These are phyloP conservation scores for Wickerhamomyces kurtzmanii DNA, from an alignment of 805 yeast genomes.

Conservation along the genomic window DNA sequence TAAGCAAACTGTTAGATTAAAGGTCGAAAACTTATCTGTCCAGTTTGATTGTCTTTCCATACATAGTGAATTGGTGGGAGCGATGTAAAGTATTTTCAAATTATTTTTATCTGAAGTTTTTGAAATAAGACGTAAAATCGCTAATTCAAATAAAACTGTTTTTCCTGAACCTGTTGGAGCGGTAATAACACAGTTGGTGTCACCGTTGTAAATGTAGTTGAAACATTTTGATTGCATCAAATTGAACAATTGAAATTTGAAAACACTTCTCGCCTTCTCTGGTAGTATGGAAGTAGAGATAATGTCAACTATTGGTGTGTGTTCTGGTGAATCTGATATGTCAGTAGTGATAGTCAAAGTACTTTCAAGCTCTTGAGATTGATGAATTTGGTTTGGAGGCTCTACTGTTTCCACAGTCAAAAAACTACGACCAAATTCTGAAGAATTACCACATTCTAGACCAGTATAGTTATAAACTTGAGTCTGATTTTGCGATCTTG, in stretches of 20 bases:
- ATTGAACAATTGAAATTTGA: constrained; percentile 29
- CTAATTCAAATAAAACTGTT: constrained; percentile 44
- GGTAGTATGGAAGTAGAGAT: constrained; percentile 20
- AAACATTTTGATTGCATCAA: constrained; percentile 41
- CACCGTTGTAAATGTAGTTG: constrained; percentile 20
- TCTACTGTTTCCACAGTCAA: no score
- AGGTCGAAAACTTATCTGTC: constrained; percentile 26
- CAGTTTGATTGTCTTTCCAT: constrained; percentile 38
- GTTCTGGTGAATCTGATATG: no score
- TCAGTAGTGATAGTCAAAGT: no score
- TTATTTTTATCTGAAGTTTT: constrained; percentile 14
- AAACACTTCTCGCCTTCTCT: constrained; percentile 23
- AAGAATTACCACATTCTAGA: no score
- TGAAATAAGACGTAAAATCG: constrained; percentile 28
- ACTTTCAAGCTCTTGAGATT: no score
- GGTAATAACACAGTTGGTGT: constrained; percentile 34
- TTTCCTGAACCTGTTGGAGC: constrained; percentile 57
- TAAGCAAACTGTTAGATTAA: constrained; percentile 34
- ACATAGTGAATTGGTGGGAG: constrained; percentile 53
- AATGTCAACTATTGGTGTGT: no score
- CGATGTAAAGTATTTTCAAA: constrained; percentile 36
- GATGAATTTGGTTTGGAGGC: no score
- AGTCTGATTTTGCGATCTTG: no score
- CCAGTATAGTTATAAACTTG: no score
- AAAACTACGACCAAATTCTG: no score